These are phyloP conservation scores for Hemileccinum rubropunctum DNA, from an alignment of 768 basidiomycete genomes.

Conservation along the genomic window DNA sequence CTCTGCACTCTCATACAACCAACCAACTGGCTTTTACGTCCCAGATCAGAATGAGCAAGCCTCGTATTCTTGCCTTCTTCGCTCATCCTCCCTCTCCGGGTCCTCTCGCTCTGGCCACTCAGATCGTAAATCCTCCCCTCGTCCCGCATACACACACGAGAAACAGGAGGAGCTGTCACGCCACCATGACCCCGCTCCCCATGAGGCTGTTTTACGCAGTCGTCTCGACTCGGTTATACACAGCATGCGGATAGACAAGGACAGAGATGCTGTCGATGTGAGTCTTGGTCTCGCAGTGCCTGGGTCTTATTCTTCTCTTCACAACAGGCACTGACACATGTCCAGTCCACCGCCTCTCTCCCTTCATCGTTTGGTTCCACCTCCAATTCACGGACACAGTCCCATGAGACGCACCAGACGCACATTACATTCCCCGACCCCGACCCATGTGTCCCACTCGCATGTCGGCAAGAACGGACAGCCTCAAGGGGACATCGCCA, in stretches of 20 bases:
- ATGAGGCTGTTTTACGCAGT: constrained; percentile 51
- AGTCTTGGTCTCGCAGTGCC: constrained; percentile 7
- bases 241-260: constrained; percentile 27
- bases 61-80: constrained; percentile 23
- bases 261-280: constrained; percentile 20
- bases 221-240: constrained; percentile 53
- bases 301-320: constrained; percentile 13
- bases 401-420: constrained; percentile 27
- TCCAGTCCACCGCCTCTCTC: constrained; percentile 26
- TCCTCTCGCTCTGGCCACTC: constrained; percentile 28
- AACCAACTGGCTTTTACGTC: constrained; percentile 27
- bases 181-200: constrained; percentile 39
- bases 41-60: constrained; percentile 31
- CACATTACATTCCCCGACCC: constrained; percentile 21
- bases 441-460: constrained; percentile 6
- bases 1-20: constrained; percentile 11
- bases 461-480: constrained; percentile 5
- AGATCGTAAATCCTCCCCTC: constrained; percentile 14
- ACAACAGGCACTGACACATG: constrained; percentile 17
- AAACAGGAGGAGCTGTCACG: constrained; percentile 19
- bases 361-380: constrained; percentile 31
- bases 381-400: constrained; percentile 21
- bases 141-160: constrained; percentile 13
- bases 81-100: constrained; percentile 26
- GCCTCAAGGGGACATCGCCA: constrained; percentile 8